phyloP scores from a whole-genome alignment of 169 alveolate species.

The Neospora caninum region DNA sequence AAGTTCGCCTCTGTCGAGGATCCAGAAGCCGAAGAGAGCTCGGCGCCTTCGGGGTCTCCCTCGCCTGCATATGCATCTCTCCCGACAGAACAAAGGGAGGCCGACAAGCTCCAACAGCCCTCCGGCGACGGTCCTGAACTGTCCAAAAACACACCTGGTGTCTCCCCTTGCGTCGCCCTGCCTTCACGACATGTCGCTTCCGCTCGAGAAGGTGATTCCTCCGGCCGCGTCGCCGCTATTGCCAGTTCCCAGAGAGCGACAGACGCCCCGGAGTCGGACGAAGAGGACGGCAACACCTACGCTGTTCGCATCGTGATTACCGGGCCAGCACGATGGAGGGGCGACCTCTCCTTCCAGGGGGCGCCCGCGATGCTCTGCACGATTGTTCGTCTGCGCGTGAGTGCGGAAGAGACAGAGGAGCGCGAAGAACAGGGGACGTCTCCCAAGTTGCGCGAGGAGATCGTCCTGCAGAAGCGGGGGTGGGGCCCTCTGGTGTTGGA shows the following conservation, averaged over 20 bases:
- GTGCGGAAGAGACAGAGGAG: background rate
- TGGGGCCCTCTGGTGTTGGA: conserved; percentile 27
- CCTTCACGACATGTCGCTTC: background rate
- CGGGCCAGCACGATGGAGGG: background rate
- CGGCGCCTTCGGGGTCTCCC: background rate
- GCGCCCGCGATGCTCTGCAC: conserved; percentile 10
- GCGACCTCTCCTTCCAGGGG: conserved; percentile 25
- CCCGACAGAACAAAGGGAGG: too few relatives aligned
- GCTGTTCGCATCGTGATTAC: conserved; percentile 22
- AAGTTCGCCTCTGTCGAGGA: background rate
- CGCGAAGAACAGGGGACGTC: background rate
- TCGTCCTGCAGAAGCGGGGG: background rate
- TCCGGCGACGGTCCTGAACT: background rate
- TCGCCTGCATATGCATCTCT: background rate
- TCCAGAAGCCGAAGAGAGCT: background rate
- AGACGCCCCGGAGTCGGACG: background rate
- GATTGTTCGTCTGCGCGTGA: background rate
- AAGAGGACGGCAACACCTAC: background rate
- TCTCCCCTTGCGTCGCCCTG: background rate
- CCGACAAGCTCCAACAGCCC: background rate
- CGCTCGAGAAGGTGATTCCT: too few relatives aligned
- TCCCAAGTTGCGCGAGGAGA: background rate
- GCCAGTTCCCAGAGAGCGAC: too few relatives aligned
- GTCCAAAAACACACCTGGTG: background rate
- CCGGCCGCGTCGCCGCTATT: too few relatives aligned